Evolutionary conservation across 2,329 filamentous ascomycete species (phyloP).

Genomic region (Cyphellophora attinorum): DNA sequence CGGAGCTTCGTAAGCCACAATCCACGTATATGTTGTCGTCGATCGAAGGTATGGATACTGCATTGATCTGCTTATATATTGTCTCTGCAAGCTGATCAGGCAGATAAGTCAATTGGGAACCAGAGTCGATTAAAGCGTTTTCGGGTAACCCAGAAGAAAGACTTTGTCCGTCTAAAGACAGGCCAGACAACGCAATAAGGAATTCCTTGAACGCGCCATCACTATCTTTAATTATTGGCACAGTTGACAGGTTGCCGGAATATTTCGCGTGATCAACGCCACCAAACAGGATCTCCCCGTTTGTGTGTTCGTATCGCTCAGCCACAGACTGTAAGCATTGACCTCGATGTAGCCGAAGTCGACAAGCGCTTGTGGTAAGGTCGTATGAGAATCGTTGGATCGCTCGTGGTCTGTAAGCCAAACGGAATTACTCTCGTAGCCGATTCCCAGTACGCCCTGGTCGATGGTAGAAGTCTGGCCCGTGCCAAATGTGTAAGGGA

Average conservation of each 20-base stretch:
- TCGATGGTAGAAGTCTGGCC: constrained; percentile 45
- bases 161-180: constrained; percentile 28
- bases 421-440: constrained; percentile 71
- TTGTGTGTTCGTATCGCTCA: constrained; percentile 60
- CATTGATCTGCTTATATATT: constrained; percentile 51
- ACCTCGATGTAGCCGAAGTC: constrained; percentile 52
- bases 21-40: constrained; percentile 45
- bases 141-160: constrained; percentile 29
- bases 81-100: constrained; percentile 40
- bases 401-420: constrained; percentile 52
- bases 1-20: constrained; percentile 40
- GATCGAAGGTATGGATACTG: constrained; percentile 45
- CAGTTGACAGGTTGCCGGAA: constrained; percentile 50
- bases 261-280: constrained; percentile 62
- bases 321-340: constrained; percentile 64
- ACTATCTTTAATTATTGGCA: constrained; percentile 52
- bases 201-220: constrained; percentile 51
- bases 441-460: constrained; percentile 77
- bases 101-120: constrained; percentile 58
- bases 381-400: constrained; percentile 48
- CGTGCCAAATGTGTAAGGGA: constrained; percentile 49
- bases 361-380: constrained; percentile 58
- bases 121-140: constrained; percentile 62
- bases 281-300: constrained; percentile 63
- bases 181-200: constrained; percentile 56